Evolutionary conservation across 2,329 filamentous ascomycete species (phyloP).

Genomic region (Fusarium falciforme): DNA sequence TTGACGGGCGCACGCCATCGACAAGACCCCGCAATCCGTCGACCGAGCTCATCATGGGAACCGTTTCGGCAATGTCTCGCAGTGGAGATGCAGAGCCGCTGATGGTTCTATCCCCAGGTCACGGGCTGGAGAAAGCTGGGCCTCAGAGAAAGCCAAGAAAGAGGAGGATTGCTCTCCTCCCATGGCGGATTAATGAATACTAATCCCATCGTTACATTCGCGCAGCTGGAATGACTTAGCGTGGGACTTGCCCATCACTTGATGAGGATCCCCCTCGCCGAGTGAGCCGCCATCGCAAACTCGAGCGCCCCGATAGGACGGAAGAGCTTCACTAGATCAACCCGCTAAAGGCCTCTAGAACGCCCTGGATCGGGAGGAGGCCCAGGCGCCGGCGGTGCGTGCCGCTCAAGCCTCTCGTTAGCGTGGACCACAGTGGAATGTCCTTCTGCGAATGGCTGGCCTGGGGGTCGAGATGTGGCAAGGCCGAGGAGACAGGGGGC

Average conservation of each 20-base stretch:
- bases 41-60: slow-evolving; percentile 13
- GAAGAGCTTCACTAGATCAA: slow-evolving; percentile 1
- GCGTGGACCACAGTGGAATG: background rate
- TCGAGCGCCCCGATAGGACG: background rate
- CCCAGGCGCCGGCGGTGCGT: background rate
- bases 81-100: background rate
- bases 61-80: background rate
- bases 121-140: slow-evolving; percentile 4
- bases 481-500: background rate
- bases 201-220: background rate
- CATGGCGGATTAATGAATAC: background rate
- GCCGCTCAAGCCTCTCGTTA: slow-evolving; percentile 5
- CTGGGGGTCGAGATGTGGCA: background rate
- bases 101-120: background rate
- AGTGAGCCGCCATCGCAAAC: background rate
- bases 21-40: background rate
- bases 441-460: background rate
- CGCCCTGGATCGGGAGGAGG: background rate
- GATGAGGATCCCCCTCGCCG: background rate
- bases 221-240: background rate
- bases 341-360: background rate
- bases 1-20: slow-evolving; percentile 9
- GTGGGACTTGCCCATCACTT: background rate
- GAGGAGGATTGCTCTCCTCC: background rate
- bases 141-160: background rate